These are phyloP conservation scores for Stylosanthes scabra DNA, from an alignment of 331 rosid genomes.

Conservation along the genomic window DNA sequence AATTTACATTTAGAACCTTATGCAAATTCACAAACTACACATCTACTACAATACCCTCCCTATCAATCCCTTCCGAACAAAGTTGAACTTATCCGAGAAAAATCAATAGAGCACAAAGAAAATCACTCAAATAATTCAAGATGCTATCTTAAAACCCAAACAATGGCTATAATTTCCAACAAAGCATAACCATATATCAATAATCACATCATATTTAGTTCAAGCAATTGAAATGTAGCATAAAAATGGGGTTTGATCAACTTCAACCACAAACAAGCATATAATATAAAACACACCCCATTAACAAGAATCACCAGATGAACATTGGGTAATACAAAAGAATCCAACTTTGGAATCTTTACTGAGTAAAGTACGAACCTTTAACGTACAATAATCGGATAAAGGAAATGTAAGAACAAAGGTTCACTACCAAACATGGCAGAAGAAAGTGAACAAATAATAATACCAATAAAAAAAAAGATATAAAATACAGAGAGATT, in stretches of 20 bases:
- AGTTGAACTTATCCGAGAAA: not conserved
- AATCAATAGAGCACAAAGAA: conserved; percentile 9
- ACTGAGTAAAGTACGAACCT: not conserved
- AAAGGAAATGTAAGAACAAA: not conserved
- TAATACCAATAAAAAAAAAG: no score
- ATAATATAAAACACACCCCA: no score
- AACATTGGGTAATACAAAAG: no score
- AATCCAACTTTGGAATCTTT: no score
- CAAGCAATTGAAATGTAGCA: not conserved
- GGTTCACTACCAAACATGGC: not conserved
- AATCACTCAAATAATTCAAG: conserved; percentile 26
- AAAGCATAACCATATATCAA: not conserved
- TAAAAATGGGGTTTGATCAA: not conserved
- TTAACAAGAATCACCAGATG: no score
- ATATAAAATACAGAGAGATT: no score
- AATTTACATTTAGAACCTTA: not conserved
- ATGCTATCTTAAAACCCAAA: no score
- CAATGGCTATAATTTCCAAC: no score
- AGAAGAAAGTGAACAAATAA: conserved; percentile 1
- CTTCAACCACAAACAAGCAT: conserved; percentile 26
- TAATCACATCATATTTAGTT: not conserved
- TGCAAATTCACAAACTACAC: conserved; percentile 9
- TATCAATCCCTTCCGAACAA: conserved; percentile 18
- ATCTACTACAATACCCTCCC: conserved; percentile 13
- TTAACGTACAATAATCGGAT: not conserved